These are phyloP conservation scores for Parmelia sp. DNA, from an alignment of 495 filamentous ascomycete genomes.

Conservation along the genomic window DNA sequence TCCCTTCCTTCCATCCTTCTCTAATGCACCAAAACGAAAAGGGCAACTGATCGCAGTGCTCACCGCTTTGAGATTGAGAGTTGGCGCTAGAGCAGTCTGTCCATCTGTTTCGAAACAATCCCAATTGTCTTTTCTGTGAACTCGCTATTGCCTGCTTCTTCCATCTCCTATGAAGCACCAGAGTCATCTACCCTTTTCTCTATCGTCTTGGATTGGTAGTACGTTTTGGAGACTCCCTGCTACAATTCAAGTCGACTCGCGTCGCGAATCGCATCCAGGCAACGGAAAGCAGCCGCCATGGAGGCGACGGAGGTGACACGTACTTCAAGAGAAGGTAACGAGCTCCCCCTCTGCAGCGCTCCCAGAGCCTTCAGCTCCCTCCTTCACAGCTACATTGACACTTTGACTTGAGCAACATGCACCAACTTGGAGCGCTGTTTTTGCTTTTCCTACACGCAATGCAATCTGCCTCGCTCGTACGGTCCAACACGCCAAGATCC, in stretches of 20 bases:
- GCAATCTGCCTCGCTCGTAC: not conserved
- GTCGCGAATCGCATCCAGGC: not conserved
- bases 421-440: not conserved
- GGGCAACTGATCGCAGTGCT: not conserved
- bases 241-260: not conserved
- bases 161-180: too few relatives aligned
- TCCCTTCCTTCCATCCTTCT: constrained; percentile 1
- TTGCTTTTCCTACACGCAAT: not conserved
- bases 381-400: not conserved
- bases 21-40: not conserved
- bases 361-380: not conserved
- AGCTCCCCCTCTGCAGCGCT: not conserved
- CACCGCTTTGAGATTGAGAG: not conserved
- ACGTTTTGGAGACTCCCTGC: not conserved
- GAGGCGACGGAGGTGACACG: constrained; percentile 1
- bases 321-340: not conserved
- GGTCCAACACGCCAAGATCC: not conserved
- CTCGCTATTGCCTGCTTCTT: not conserved
- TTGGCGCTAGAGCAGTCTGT: not conserved
- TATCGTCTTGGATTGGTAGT: not conserved
- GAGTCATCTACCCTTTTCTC: too few relatives aligned
- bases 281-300: constrained; percentile 6
- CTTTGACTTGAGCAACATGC: not conserved
- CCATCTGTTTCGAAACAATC: not conserved
- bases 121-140: not conserved